Base-by-base conservation (phyloP, 768 basidiomycete genomes). In the Bullera alba region DNA sequence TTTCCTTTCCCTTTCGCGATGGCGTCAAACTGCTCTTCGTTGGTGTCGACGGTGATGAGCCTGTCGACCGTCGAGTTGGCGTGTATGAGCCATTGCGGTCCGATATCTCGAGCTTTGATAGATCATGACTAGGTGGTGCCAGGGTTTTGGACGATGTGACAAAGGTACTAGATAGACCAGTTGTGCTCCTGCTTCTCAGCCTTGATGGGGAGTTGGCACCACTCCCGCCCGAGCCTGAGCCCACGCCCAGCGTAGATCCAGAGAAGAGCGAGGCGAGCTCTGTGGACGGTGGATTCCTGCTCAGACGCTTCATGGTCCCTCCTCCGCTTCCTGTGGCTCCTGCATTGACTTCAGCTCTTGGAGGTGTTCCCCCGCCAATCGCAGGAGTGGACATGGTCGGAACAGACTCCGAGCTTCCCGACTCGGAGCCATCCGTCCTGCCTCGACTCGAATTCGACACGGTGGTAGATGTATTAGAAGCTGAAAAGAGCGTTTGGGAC, bases 1-100 rank as follows among this genome's bases (percentile, higher is more conserved):
- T 21, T 21, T 39, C 37, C 37, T 39, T 39, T 10, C 60, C 63
- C 36, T 61, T 65, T 22, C 55, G 27, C 22, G 56, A 54, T 17
- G 28, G 2, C 14, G 34, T 34, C 21, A 46, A 34, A 4, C 36
- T 34, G 15, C 22, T 38, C 16, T 14, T 44, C 17, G 37, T 28
- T 39, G 15, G 19, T 1, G 23, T 41, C 3, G 30, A 22, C 17
- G 29, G 5, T 21, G 26, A 39, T 5, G 5, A 16, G 25, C 36
- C 29, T 26, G 27, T 27, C 17, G 30, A 22, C 16, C 21, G 8
- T 15, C 21, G 42, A 44, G 42, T 36, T 4, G 32, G 19, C 25
- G 16, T 37, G 32, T 23, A 36, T 14, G 46, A 50, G 17, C n/a
- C n/a, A n/a, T n/a, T n/a, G n/a, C n/a, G n/a, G n/a, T n/a, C n/a